Evolutionary conservation across 805 yeast species (phyloP).

Genomic region (Tetrapisispora fleetii): DNA sequence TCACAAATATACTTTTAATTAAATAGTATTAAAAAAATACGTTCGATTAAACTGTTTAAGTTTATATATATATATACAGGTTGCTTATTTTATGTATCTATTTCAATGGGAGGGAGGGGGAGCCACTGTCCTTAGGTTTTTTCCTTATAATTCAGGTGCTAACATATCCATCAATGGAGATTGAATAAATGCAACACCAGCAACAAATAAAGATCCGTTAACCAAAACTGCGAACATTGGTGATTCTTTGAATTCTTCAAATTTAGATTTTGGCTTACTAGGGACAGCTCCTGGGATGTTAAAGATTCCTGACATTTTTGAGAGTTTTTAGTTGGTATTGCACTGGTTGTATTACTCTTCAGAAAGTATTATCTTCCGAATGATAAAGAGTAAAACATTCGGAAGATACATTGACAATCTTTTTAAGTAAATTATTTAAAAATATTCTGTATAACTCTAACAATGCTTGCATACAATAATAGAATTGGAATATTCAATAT

Average conservation of each 20-base stretch:
- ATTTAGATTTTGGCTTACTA: constrained; percentile 19
- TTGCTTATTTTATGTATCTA: neutral
- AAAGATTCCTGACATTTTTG: constrained; percentile 16
- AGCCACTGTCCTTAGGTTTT: too few relatives aligned
- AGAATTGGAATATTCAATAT: neutral
- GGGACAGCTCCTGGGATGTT: constrained; percentile 20
- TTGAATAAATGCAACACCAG: constrained; percentile 69
- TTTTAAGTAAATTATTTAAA: too few relatives aligned
- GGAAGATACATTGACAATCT: too few relatives aligned
- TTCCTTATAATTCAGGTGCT: constrained; percentile 51
- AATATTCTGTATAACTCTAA: too few relatives aligned
- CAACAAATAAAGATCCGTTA: constrained; percentile 54
- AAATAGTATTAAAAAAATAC: neutral
- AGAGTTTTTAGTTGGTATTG: neutral
- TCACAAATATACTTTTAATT: too few relatives aligned
- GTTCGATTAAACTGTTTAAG: neutral
- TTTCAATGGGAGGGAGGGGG: neutral
- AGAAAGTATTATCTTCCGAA: too few relatives aligned
- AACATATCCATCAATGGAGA: constrained; percentile 73
- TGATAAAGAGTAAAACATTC: too few relatives aligned
- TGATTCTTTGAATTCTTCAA: constrained; percentile 46
- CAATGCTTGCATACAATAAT: neutral
- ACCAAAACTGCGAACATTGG: constrained; percentile 59
- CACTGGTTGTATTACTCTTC: too few relatives aligned
- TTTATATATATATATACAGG: constrained; percentile 4